Evolutionary conservation across 1,284 basidiomycete species (phyloP).

Genomic region (Ceratorhiza oryzae-sativae): DNA sequence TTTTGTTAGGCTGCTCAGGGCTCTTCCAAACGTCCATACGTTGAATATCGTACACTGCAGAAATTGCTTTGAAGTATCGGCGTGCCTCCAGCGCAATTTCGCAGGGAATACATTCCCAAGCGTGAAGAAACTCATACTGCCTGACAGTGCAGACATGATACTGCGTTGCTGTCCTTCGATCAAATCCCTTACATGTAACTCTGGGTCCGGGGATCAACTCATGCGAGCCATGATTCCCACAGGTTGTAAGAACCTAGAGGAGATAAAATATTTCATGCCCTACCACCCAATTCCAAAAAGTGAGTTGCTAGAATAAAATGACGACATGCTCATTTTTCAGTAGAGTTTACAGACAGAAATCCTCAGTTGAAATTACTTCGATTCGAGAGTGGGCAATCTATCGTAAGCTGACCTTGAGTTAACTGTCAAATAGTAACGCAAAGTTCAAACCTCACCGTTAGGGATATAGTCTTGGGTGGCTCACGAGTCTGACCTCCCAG

Average conservation of each 20-base stretch:
- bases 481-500: not conserved
- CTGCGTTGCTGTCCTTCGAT: conserved; percentile 21
- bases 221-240: not conserved
- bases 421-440: no score
- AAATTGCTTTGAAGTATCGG: not conserved
- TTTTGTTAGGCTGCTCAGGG: conserved; percentile 11
- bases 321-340: not conserved
- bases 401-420: not conserved
- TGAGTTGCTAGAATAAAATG: not conserved
- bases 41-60: conserved; percentile 12
- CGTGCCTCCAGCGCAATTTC: not conserved
- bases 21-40: conserved; percentile 33
- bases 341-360: not conserved
- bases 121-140: conserved; percentile 1
- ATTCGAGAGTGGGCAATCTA: not conserved
- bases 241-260: conserved; percentile 27
- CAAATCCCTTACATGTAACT: conserved; percentile 2
- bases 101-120: conserved; percentile 6
- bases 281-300: not conserved
- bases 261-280: not conserved
- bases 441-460: no score
- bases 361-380: not conserved
- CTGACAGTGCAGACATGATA: conserved; percentile 10
- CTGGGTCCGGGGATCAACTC: conserved; percentile 11
- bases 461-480: not conserved